Evolutionary conservation across 2,329 filamentous ascomycete species (phyloP), one percentile per base, ranked within the genome.

Genomic region (Pezicula radicicola): DNA sequence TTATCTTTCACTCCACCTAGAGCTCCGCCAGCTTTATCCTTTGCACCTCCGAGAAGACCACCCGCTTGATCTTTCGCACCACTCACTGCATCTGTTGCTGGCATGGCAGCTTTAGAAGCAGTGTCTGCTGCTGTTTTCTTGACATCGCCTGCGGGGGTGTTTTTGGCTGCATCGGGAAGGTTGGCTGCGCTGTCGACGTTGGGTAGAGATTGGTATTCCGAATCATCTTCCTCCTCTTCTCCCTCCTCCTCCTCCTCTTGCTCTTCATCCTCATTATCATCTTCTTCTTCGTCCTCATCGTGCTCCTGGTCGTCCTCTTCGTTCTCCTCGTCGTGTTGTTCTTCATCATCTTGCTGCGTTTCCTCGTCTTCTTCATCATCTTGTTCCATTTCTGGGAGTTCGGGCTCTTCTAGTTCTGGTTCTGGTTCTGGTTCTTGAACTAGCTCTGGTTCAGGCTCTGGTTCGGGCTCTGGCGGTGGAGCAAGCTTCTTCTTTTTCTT

Each of bases 401-500:
- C 33, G 15, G 42, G 10, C 15, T 25, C 44, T 16, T 54, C 44
- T n/a, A 7, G 46, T 13, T 48, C 46, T 27, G 27, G 12, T 30
- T 39, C 33, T 15, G 15, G 18, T 16, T 39, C 50, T 7, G 21
- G 28, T 13, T 52, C 27, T 30, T 42, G 35, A 13, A 18, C 7
- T 12, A 7, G 30, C 30, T 33, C 30, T 33, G 28, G 28, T 39
- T 39, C 46, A 6, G 13, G 36, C 30, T 55, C 52, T 18, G 48
- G 49, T 40, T 55, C 53, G 18, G 54, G 57, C 46, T 55, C 52
- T 35, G 57, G 52, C 19, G 53, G 46, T 33, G 52, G 54, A 18
- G 54, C 50, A 28, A 51, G 52, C 48, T 56, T 52, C 3, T 41
- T 40, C 35, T 50, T 50, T 28, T 53, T 52, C 39, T 54, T 54